Base-by-base conservation (phyloP, 2,329 filamentous ascomycete genomes). In the Teratosphaeria gauchensis region DNA sequence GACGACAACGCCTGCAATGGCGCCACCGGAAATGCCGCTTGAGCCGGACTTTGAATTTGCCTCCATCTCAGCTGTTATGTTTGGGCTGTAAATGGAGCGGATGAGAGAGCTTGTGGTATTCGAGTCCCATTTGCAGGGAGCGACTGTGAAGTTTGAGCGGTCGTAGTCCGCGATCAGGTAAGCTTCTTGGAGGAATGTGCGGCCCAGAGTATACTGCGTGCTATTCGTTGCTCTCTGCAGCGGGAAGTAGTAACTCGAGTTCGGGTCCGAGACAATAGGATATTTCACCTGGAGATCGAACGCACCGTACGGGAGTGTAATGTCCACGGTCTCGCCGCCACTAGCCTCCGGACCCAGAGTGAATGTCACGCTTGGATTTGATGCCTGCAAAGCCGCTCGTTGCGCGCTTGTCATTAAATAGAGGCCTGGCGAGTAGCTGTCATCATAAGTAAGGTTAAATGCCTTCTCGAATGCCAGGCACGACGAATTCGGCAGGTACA, bases 401-500 rank as follows among this genome's bases (percentile, higher is more conserved):
- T 66, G 59, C 6, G 67, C 67, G 42, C 65, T 64, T 59, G 73
- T 72, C 54, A 75, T 64, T 2, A 72, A 60, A 56, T 75, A 75
- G n/a, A 65, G 61, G 9, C 65, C 51, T 48, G 42, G 42, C 7
- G 42, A 48, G 7, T 60, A 64, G 4, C 56, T 58, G 2, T 62
- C 56, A 62, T 75, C 64, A 53, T 66, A 75, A 1, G 64, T 68
- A 30, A 75, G 59, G 1, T 68, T 67, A 58, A 75, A 74, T 4
- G 69, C 68, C 21, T 65, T 35, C 58, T 74, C 73, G 59, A 75
- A 75, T 7, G 66, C 66, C 21, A 62, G 56, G 63, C 72, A 74
- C 11, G 70, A 67, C 2, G 69, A 66, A 32, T 77, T 69, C 0
- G 86, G 85, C 4, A 88, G 75, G 81, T 82, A 88, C 4, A 88